phyloP scores from a whole-genome alignment of 805 yeast species.

The Komagataella pseudopastoris region DNA sequence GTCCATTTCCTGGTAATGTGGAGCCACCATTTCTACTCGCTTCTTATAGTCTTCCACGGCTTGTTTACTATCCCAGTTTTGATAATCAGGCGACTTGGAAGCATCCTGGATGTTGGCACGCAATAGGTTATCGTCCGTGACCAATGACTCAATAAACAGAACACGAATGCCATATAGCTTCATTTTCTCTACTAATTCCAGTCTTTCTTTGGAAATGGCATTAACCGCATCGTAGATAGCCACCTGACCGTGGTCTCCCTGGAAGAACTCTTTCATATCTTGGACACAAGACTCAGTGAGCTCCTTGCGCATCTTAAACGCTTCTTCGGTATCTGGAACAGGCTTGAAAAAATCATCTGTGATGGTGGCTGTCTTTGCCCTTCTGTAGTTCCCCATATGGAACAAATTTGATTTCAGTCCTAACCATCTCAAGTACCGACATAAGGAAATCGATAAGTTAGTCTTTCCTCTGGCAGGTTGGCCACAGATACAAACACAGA shows the following conservation, averaged over 20 bases:
- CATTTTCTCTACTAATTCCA: constrained; percentile 40
- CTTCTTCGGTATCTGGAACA: constrained; percentile 29
- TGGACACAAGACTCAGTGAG: constrained; percentile 50
- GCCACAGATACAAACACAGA: constrained; percentile 81
- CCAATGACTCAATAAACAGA: constrained; percentile 77
- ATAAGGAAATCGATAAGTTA: constrained; percentile 78
- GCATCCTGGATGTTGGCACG: constrained; percentile 76
- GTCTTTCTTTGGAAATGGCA: constrained; percentile 58
- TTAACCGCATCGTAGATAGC: constrained; percentile 95
- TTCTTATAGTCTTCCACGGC: constrained; percentile 71
- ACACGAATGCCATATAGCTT: constrained; percentile 52
- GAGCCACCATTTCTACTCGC: constrained; percentile 54
- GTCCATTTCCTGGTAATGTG: constrained; percentile 61
- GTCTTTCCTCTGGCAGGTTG: constrained; percentile 96
- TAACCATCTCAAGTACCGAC: constrained; percentile 88
- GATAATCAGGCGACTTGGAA: constrained; percentile 76
- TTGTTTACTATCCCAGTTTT: constrained; percentile 54
- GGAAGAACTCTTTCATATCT: constrained; percentile 62
- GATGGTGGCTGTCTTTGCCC: constrained; percentile 36
- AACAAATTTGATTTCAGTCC: constrained; percentile 89
- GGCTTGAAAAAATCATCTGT: constrained; percentile 63
- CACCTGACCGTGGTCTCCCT: constrained; percentile 75
- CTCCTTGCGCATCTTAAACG: constrained; percentile 36
- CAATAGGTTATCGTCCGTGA: constrained; percentile 59
- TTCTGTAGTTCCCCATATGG: constrained; percentile 85